Evolutionary conservation across 345 rosid genomes (phyloP), one percentile per base, ranked within the genome.

Genomic region (Gossypium bickii): DNA sequence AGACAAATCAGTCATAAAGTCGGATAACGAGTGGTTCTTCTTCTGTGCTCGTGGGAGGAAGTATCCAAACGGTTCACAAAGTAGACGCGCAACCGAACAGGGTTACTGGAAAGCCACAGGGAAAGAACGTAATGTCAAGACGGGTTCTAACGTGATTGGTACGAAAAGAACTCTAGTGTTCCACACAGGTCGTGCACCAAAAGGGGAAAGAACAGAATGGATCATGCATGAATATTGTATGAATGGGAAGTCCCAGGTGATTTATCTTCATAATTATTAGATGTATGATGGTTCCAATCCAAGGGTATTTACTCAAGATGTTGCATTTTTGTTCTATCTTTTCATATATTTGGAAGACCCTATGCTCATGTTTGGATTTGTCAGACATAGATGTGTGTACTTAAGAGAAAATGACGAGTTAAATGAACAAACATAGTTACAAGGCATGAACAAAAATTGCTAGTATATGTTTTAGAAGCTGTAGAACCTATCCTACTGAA

Each of bases 51-150:
- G 96, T 0, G 99, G 98, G 74, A 89, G 94, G 81, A 94, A 91
- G 61, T 91, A 94, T 57, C 97, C 97, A 16, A 81, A 89, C 64
- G 97, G 98, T 13, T 86, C 88, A 10, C 97, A 94, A 51, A 94
- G 93, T 76, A 85, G 73, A 70, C 82, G 97, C 74, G 97, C 97
- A 9, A 94, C 98, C 3, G 82, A 79, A 43, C 91, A 65, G 2
- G 97, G 98, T 3, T 94, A 94, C 24, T 92, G 97, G 98, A 94
- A 94, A 80, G 95, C 97, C 41, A 94, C 98, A 0, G 98, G 98
- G 53, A 94, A 89, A 82, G 98, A 92, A 59, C 83, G 97, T 2
- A 85, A 80, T 49, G 95, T 94, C 2, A 91, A 83, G 83, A 80
- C 87, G 0, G 94, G 91, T 20, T 72, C 82, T 55, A 66, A 71